Conservation (phyloP, 2,329 filamentous ascomycete species). For the Fusarium compactum region DNA sequence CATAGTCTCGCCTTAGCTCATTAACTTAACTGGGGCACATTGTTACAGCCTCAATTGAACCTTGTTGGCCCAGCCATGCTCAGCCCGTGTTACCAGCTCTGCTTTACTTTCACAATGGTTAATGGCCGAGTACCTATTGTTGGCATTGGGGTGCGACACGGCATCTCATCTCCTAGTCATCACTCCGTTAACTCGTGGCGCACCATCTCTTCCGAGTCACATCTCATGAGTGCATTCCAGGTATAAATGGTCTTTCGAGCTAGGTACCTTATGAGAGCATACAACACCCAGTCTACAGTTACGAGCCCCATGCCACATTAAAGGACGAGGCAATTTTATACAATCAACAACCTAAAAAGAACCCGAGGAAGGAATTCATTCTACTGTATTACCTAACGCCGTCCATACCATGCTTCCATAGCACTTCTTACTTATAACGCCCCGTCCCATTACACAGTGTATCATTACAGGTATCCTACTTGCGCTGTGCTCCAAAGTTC, state of each 20-base stretch:
- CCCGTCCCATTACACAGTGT: not conserved
- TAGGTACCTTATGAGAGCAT: not conserved
- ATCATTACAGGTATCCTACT: constrained; percentile 49
- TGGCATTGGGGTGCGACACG: not conserved
- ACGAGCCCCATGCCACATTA: not conserved
- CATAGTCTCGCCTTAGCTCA: not conserved
- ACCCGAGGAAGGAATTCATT: not conserved
- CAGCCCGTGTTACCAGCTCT: not conserved
- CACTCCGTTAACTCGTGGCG: not conserved
- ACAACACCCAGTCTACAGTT: not conserved
- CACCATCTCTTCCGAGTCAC: not conserved
- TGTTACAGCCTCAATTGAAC: not conserved
- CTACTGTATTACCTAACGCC: constrained; percentile 21
- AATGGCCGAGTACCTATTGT: not conserved
- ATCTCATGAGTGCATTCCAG: not conserved
- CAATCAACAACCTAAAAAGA: not conserved
- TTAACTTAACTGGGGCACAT: not conserved
- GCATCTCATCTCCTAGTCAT: not conserved
- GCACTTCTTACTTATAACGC: constrained; percentile 14
- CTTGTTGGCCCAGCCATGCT: not conserved
- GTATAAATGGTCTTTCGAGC: not conserved
- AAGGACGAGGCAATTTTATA: not conserved
- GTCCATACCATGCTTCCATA: constrained; percentile 9
- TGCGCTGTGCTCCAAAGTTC: constrained; percentile 68
- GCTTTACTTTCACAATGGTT: not conserved